phyloP scores from a whole-genome alignment of 2,329 filamentous ascomycete genomes.

The Aspergillus sp. region DNA sequence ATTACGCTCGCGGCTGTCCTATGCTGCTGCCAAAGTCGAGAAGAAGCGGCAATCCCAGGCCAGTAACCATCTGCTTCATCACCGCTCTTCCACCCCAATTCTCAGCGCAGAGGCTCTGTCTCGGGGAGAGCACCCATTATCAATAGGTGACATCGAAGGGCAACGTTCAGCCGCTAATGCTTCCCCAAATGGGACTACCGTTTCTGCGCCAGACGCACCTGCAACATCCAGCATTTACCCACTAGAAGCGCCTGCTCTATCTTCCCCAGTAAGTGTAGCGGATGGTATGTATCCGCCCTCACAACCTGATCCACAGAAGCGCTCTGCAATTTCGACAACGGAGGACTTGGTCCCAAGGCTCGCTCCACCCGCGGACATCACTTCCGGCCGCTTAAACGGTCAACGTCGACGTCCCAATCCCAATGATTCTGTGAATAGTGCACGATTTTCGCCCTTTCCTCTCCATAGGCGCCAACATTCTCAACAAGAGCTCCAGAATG shows the following conservation, averaged over 20 bases:
- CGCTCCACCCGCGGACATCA: constrained; percentile 51
- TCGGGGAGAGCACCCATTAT: constrained; percentile 59
- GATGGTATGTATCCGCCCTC: constrained; percentile 20
- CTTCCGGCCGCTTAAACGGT: constrained; percentile 35
- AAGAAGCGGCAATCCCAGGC: constrained; percentile 80
- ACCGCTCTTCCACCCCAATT: constrained; percentile 63
- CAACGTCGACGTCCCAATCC: constrained; percentile 44
- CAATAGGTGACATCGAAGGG: constrained; percentile 37
- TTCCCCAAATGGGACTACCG: constrained; percentile 28
- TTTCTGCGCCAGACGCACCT: constrained; percentile 29
- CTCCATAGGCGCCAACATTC: constrained; percentile 40
- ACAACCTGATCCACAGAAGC: constrained; percentile 23
- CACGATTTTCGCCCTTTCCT: constrained; percentile 27
- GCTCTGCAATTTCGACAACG: constrained; percentile 16
- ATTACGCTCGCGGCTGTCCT: constrained; percentile 81
- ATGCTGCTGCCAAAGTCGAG: constrained; percentile 92
- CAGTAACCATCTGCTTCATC: constrained; percentile 73
- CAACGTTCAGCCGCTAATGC: constrained; percentile 27
- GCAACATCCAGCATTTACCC: constrained; percentile 20
- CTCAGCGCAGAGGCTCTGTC: constrained; percentile 59
- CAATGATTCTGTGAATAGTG: constrained; percentile 32
- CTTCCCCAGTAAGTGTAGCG: constrained; percentile 19
- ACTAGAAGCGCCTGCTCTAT: constrained; percentile 17
- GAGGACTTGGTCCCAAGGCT: constrained; percentile 37
- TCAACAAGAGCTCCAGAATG: constrained; percentile 33